Conservation (phyloP, 192 early-diverging fungal species). For the Backusella circina region DNA sequence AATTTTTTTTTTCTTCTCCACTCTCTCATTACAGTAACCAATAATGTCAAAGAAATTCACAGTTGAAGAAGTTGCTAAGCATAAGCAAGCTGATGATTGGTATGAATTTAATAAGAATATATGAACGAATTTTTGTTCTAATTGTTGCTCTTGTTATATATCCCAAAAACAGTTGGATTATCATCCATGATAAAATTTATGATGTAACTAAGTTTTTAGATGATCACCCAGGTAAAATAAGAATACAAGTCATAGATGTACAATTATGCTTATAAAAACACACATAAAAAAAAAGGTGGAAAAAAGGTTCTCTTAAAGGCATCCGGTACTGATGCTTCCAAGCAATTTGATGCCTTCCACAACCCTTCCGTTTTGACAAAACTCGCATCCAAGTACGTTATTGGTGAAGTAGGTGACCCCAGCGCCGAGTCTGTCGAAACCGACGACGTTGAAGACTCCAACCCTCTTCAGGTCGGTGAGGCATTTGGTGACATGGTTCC, state of each 20-base stretch:
- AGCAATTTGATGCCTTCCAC: slow-evolving; percentile 86
- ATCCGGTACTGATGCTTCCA: slow-evolving; percentile 74
- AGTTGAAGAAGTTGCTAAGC: slow-evolving; percentile 39
- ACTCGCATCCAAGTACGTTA: slow-evolving; percentile 55
- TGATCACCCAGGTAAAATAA: slow-evolving; percentile 48
- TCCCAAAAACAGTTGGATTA: slow-evolving; percentile 45
- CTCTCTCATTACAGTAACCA: not conserved
- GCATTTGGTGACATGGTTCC: slow-evolving; percentile 79
- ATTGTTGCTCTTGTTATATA: not conserved
- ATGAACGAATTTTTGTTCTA: not conserved
- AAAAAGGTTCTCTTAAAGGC: slow-evolving; percentile 78
- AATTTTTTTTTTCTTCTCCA: not conserved
- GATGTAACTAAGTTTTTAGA: slow-evolving; percentile 53
- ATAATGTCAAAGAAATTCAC: slow-evolving; percentile 33
- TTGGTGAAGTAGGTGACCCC: slow-evolving; percentile 57
- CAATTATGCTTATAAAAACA: not conserved
- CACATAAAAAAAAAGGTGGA: slow-evolving; percentile 18
- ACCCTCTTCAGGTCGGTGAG: slow-evolving; percentile 29
- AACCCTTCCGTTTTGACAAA: slow-evolving; percentile 61
- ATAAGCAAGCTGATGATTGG: slow-evolving; percentile 37
- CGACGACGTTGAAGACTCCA: slow-evolving; percentile 35
- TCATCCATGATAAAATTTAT: slow-evolving; percentile 56
- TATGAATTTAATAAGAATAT: not conserved
- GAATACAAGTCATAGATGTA: not conserved
- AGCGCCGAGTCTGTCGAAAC: slow-evolving; percentile 14